phyloP scores from a whole-genome alignment of 1,284 basidiomycete species.

The Pseudozyma thailandica region DNA sequence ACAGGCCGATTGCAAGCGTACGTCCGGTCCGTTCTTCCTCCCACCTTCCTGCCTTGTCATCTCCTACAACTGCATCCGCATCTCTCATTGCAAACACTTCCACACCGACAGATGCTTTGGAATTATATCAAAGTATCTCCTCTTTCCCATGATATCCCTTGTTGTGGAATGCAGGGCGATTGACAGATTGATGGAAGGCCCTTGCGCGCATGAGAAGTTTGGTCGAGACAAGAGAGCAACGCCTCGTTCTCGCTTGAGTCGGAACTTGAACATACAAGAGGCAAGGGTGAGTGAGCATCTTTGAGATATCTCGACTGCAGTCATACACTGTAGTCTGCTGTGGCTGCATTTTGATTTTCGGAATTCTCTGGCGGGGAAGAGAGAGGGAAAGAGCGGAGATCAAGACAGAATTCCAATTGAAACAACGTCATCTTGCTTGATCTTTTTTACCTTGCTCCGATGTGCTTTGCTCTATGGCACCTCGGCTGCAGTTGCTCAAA shows the following conservation, averaged over 20 bases:
- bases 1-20: not conserved
- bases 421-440: conserved; percentile 24
- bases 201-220: conserved; percentile 2
- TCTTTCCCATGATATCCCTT: too few relatives aligned
- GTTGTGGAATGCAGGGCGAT: too few relatives aligned
- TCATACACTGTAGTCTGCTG: not conserved
- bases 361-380: not conserved
- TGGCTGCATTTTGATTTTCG: not conserved
- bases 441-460: conserved; percentile 2
- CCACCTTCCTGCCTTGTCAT: too few relatives aligned
- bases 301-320: not conserved
- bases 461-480: not conserved
- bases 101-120: too few relatives aligned
- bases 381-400: not conserved
- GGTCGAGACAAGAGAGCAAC: not conserved
- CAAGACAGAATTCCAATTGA: not conserved
- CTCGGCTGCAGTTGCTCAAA: not conserved
- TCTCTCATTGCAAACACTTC: too few relatives aligned
- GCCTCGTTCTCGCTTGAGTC: conserved; percentile 9
- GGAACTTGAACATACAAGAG: conserved; percentile 5
- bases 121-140: too few relatives aligned
- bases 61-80: too few relatives aligned
- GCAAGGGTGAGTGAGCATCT: conserved; percentile 14
- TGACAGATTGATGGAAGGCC: conserved; percentile 2
- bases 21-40: not conserved